Base-by-base conservation (phyloP, 2,329 filamentous ascomycete species). In the Hypoxylon sp. region DNA sequence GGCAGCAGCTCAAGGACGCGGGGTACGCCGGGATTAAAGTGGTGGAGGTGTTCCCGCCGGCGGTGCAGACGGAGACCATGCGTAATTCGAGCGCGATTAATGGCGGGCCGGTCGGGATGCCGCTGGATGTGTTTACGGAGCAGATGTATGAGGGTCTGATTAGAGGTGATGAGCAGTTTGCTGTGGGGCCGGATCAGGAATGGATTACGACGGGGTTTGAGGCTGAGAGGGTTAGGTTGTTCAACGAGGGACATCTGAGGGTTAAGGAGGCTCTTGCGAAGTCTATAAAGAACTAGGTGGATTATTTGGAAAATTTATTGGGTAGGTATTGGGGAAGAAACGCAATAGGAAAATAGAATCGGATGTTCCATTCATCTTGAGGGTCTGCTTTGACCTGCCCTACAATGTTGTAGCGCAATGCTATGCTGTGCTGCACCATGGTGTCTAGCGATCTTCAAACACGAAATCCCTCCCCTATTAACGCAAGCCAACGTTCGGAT, bases 71-170 rank as follows among this genome's bases (percentile, higher is more conserved):
- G 3, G 84, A 86, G 72, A 61, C 68, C 5, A 65, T 58, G 49
- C 75, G 77, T 67, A 79, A 83, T 67, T 76, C 83, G 65, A 82
- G 82, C n/a, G 60, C 80, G 23, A 78, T 82, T 14, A 71, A 74
- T 5, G 83, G 84, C 3, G 76, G 78, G 2, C 70, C 75, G 5
- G 61, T 87, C 11, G 85, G 84, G 2, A 86, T 87, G 82, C 83
- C 85, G 2, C 59, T 85, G 17, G 73, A 72, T 2, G 73, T 79
- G 2, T 87, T 83, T 66, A 80, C 77, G 0, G 78, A 84, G 1
- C 74, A 78, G 30, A 78, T 81, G 25, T 83, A 79, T 67, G 58
- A 74, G 11, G 79, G 76, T 19, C 73, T 86, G 10, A 60, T 60
- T 3, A 71, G 70, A 2, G 83, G 82, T 2, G 74, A 78, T 19